Percentiles rank a stretch among this genome's conserved stretches.
Conservation (phyloP, 1,284 basidiomycete species). For the Bondarzewia mesenterica region DNA sequence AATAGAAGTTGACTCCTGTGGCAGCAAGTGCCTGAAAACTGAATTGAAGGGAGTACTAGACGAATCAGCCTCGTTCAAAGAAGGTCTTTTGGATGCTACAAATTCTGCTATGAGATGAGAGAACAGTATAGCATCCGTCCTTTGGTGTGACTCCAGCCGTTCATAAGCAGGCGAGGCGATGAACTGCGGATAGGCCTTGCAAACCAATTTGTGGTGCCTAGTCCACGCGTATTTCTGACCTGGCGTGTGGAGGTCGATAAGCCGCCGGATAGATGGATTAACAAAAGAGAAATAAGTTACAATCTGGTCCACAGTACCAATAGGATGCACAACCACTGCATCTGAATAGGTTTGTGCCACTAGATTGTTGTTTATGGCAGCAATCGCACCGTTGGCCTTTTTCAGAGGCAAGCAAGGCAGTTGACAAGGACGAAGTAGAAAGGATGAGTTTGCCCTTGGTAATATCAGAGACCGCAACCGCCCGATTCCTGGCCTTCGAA, state of each 20-base stretch:
- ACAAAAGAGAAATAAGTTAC: constrained; percentile 25
- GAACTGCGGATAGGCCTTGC: constrained; percentile 44
- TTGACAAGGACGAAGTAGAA: neutral
- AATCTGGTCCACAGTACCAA: constrained; percentile 60
- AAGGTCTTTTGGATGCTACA: constrained; percentile 3
- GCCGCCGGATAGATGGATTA: neutral
- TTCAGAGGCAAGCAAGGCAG: neutral
- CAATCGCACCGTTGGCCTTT: constrained; percentile 48
- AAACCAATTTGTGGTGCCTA: constrained; percentile 52
- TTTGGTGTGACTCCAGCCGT: constrained; percentile 40
- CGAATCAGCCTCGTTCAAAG: constrained; percentile 39
- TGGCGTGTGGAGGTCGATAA: constrained; percentile 2
- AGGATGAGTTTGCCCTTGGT: neutral
- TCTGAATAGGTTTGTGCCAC: constrained; percentile 27
- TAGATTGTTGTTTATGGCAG: constrained; percentile 33
- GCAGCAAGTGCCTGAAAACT: constrained; percentile 10
- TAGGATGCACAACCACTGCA: constrained; percentile 60
- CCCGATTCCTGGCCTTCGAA: neutral
- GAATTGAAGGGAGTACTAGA: constrained; percentile 28
- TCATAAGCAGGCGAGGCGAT: constrained; percentile 37
- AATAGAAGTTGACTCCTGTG: neutral
- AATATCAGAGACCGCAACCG: neutral
- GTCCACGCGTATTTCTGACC: constrained; percentile 65
- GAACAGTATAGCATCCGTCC: constrained; percentile 53
- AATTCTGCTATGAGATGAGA: constrained; percentile 47